Percentiles rank a stretch among this genome's conserved stretches.
Conservation (phyloP, 2,329 filamentous ascomycete genomes). For the Sclerotiophoma versabilis region DNA sequence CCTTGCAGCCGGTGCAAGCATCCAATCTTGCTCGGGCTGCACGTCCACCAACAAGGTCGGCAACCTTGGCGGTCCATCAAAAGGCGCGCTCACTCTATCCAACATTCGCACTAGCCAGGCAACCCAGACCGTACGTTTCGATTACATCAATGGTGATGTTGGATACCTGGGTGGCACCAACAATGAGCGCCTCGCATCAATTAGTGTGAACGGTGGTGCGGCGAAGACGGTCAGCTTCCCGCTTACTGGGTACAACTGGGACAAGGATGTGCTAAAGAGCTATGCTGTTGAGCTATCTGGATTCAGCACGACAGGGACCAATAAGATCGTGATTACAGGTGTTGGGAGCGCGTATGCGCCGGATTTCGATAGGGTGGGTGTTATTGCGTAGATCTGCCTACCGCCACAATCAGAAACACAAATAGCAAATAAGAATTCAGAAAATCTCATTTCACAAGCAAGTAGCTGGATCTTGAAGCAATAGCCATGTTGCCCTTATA, state of each 20-base stretch:
- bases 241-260: conserved; percentile 28
- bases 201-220: conserved; percentile 29
- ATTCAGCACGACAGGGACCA: conserved; percentile 25
- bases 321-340: conserved; percentile 25
- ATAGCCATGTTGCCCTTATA: no score
- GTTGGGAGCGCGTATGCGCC: conserved; percentile 17
- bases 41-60: conserved; percentile 27
- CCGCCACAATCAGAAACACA: no score
- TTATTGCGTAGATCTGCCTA: conserved; percentile 20
- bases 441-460: no score
- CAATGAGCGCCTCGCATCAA: conserved; percentile 26
- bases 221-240: conserved; percentile 29
- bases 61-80: conserved; percentile 24
- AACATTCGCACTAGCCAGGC: conserved; percentile 27
- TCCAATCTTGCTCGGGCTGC: conserved; percentile 25
- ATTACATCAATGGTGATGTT: conserved; percentile 29
- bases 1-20: conserved; percentile 21
- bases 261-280: conserved; percentile 20
- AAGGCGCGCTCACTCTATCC: conserved; percentile 23
- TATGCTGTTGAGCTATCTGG: conserved; percentile 27
- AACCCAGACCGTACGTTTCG: conserved; percentile 24
- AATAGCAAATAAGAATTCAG: no score
- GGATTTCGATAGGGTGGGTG: conserved; percentile 26
- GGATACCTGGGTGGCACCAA: conserved; percentile 25
- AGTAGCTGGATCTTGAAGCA: no score